These are phyloP conservation scores for Calonectria hongkongensis DNA, from an alignment of 2,329 filamentous ascomycete genomes.

Conservation along the genomic window DNA sequence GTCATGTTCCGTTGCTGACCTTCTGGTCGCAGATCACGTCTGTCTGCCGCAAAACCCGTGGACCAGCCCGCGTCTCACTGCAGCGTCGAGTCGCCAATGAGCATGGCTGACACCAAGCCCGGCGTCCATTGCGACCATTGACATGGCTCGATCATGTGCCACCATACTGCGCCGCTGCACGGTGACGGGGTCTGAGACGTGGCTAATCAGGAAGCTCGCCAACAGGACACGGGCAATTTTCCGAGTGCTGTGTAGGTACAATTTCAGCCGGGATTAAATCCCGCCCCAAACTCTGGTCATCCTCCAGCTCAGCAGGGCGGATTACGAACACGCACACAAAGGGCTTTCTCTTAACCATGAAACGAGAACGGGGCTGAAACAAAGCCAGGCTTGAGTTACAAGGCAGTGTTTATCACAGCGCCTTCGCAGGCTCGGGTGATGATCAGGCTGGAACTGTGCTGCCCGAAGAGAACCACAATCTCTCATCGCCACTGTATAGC, in stretches of 20 bases:
- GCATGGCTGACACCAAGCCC: neutral
- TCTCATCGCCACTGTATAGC: too few species aligned
- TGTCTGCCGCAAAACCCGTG: neutral
- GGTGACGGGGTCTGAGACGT: neutral
- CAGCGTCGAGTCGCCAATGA: neutral
- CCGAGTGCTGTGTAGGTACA: neutral
- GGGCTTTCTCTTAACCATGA: neutral
- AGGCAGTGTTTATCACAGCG: neutral
- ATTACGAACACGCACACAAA: neutral
- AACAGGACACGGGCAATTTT: neutral
- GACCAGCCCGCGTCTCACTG: neutral
- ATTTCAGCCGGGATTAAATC: neutral
- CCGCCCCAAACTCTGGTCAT: neutral
- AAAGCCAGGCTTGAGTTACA: neutral
- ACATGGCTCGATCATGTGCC: neutral
- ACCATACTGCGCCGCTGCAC: neutral
- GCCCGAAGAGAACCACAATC: too few species aligned
- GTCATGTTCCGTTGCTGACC: neutral
- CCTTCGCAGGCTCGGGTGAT: too few species aligned
- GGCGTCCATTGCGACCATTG: neutral
- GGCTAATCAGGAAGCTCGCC: neutral
- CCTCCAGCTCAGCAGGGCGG: conserved; percentile 2
- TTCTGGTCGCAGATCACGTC: neutral
- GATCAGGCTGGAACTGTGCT: too few species aligned
- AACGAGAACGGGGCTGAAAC: neutral